Evolutionary conservation across 2,329 filamentous ascomycete species (phyloP).

Genomic region (Trichoderma koningii): DNA sequence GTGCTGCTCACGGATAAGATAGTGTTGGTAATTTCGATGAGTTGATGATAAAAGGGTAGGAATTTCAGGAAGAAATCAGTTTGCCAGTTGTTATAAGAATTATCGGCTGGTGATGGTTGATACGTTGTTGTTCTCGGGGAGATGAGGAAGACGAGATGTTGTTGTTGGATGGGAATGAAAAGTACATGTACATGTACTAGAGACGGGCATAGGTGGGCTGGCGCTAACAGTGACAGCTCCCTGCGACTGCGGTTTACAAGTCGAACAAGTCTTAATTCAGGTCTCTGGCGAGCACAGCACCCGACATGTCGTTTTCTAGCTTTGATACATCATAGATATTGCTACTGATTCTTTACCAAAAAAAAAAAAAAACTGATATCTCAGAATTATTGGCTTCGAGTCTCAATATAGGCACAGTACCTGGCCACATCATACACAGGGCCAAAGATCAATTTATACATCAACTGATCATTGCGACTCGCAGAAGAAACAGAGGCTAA

Average conservation of each 20-base stretch:
- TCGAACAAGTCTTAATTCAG: not conserved
- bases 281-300: not conserved
- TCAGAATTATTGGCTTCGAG: not conserved
- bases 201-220: not conserved
- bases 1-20: not conserved
- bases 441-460: slow-evolving; percentile 7
- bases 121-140: not conserved
- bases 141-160: not conserved
- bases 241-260: not conserved
- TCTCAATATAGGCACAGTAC: not conserved
- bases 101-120: not conserved
- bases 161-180: not conserved
- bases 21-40: not conserved
- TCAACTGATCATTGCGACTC: slow-evolving; percentile 2
- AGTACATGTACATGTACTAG: not conserved
- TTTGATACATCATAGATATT: not conserved
- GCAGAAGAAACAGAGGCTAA: slow-evolving; percentile 16
- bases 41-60: not conserved
- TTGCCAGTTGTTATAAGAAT: not conserved
- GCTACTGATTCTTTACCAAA: not conserved
- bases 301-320: not conserved
- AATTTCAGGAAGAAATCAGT: not conserved
- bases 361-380: not conserved
- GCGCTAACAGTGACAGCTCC: slow-evolving; percentile 9
- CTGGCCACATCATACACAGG: not conserved